Evolutionary conservation across 257 asterid species (phyloP).

Genomic region (Parsonsia alboflavescens): DNA sequence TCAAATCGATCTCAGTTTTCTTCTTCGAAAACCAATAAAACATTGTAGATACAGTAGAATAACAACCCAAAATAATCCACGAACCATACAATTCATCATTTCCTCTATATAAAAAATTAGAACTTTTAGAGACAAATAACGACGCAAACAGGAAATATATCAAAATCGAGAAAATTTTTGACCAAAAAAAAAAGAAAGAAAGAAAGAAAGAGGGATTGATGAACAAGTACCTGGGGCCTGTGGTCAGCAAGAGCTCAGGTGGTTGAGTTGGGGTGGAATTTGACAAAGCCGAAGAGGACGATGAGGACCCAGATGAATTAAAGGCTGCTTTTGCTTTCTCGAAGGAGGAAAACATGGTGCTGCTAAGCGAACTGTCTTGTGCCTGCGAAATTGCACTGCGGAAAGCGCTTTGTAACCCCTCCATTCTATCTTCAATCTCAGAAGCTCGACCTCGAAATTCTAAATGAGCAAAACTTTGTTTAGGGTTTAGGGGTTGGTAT

Average conservation of each 20-base stretch:
- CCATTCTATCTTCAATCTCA: slow-evolving; percentile 28
- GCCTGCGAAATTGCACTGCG: slow-evolving; percentile 45
- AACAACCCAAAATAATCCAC: not conserved
- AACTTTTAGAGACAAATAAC: not conserved
- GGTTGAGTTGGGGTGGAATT: slow-evolving; percentile 30
- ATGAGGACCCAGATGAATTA: slow-evolving; percentile 17
- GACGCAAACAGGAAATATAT: not conserved
- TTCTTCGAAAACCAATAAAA: not conserved
- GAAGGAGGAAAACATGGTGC: slow-evolving; percentile 41
- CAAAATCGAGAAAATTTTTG: not conserved
- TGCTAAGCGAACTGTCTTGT: slow-evolving; percentile 34
- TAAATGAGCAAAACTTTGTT: not conserved
- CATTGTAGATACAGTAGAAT: not conserved
- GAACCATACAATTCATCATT: not conserved
- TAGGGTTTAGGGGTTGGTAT: not conserved
- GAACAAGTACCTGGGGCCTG: slow-evolving; percentile 43
- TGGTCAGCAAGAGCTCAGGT: slow-evolving; percentile 41
- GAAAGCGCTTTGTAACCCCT: slow-evolving; percentile 46
- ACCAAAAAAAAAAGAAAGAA: not conserved
- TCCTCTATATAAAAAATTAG: not conserved
- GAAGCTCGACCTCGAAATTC: not conserved
- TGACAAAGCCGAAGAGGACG: slow-evolving; percentile 31
- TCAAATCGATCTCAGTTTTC: not conserved
- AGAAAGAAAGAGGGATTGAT: not conserved
- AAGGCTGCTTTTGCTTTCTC: slow-evolving; percentile 38